A percentile compares a stretch with the other conserved stretches of the same genome.
phyloP scores from a whole-genome alignment of 352 stramenopile genomes.

The Phytophthora pistaciae region DNA sequence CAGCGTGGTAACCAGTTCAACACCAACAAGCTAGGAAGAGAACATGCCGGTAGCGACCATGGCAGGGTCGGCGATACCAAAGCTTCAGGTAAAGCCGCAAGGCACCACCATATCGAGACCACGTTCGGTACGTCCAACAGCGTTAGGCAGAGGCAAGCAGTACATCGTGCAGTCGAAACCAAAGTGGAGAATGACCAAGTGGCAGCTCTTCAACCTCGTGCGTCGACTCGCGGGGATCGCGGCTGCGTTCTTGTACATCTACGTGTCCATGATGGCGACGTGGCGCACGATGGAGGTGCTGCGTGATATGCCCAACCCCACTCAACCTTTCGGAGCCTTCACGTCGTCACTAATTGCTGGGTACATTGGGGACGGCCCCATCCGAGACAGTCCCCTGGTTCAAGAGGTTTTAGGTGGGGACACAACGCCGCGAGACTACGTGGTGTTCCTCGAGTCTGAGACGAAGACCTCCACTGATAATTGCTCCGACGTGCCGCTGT shows the following conservation, averaged over 20 bases:
- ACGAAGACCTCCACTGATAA: not conserved
- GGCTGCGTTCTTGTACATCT: not conserved
- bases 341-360: not conserved
- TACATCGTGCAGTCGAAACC: not conserved
- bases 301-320: not conserved
- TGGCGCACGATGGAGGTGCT: not conserved
- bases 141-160: not conserved
- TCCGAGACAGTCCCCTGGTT: not conserved
- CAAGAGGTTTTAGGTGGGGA: not conserved
- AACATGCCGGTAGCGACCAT: not conserved
- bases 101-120: not conserved
- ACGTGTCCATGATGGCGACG: not conserved
- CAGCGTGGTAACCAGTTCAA: not conserved
- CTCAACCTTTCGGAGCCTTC: not conserved
- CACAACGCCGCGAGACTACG: not conserved
- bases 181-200: not conserved
- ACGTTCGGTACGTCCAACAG: not conserved
- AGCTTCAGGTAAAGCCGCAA: not conserved
- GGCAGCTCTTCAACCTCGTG: not conserved
- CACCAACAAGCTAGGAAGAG: not conserved
- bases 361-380: not conserved
- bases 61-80: not conserved
- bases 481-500: not conserved
- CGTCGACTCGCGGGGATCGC: not conserved
- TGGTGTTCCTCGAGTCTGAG: not conserved